Evolutionary conservation across 768 basidiomycete species (phyloP).

Genomic region (Rickenella mellea): DNA sequence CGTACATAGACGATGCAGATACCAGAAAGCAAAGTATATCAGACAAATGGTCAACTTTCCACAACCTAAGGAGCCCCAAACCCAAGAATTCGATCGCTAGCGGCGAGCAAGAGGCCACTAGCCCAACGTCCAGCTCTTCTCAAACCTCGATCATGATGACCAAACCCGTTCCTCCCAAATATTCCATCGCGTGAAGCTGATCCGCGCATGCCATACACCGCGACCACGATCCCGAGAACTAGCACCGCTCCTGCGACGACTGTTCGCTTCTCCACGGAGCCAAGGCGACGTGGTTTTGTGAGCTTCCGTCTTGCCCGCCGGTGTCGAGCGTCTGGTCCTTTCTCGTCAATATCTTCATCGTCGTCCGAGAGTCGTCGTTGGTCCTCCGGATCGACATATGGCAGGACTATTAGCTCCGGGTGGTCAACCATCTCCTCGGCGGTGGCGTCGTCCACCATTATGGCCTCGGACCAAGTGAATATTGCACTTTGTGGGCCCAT

Average conservation of each 20-base stretch:
- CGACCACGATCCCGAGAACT: conserved; percentile 63
- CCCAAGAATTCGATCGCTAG: conserved; percentile 15
- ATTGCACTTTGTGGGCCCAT: conserved; percentile 75
- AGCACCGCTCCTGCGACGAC: conserved; percentile 59
- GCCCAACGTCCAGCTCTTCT: conserved; percentile 10
- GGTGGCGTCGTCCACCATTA: conserved; percentile 40
- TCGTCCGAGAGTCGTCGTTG: conserved; percentile 16
- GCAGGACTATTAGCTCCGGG: conserved; percentile 50
- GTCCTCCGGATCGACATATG: conserved; percentile 26
- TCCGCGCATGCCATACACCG: conserved; percentile 29
- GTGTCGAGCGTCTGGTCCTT: not conserved
- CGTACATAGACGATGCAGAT: not conserved
- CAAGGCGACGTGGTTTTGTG: conserved; percentile 18
- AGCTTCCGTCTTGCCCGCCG: conserved; percentile 19
- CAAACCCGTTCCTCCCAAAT: conserved; percentile 1
- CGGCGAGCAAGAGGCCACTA: conserved; percentile 14
- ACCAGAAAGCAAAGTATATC: not conserved
- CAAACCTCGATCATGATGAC: conserved; percentile 12
- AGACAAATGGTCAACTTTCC: too few species aligned
- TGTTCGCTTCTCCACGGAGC: conserved; percentile 17
- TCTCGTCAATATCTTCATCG: conserved; percentile 11
- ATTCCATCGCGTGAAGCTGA: conserved; percentile 6
- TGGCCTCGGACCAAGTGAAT: conserved; percentile 58
- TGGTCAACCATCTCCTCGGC: conserved; percentile 52
- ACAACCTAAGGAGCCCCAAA: too few species aligned